phyloP scores from a whole-genome alignment of 1,139 yeast genomes.

The Waltiozyma sp. region DNA sequence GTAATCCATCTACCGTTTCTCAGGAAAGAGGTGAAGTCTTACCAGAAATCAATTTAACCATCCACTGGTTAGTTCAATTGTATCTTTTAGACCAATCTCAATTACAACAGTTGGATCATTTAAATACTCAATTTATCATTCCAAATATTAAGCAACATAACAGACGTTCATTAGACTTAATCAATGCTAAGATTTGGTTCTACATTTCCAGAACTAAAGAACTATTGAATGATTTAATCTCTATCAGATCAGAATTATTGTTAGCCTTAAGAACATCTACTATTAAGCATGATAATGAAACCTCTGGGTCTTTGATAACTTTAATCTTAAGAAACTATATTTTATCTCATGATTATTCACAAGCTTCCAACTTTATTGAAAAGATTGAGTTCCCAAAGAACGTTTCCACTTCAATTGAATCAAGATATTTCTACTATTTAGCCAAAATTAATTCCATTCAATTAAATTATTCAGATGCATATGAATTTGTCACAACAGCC shows the following conservation, averaged over 20 bases:
- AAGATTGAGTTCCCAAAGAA: constrained; percentile 80
- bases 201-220: constrained; percentile 78
- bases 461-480: constrained; percentile 84
- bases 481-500: constrained; percentile 84
- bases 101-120: constrained; percentile 35
- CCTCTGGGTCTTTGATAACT: constrained; percentile 80
- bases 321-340: constrained; percentile 73
- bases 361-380: constrained; percentile 82
- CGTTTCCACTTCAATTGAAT: constrained; percentile 82
- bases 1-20: constrained; percentile 22
- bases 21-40: constrained; percentile 29
- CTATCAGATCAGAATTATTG: constrained; percentile 63
- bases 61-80: constrained; percentile 71
- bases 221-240: constrained; percentile 42
- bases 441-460: constrained; percentile 88
- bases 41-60: constrained; percentile 74
- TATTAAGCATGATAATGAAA: constrained; percentile 84
- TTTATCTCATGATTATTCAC: constrained; percentile 67
- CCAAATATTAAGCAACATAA: constrained; percentile 52
- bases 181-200: constrained; percentile 90
- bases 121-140: constrained; percentile 41
- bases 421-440: constrained; percentile 83
- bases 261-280: constrained; percentile 78
- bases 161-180: constrained; percentile 74
- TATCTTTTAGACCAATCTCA: constrained; percentile 56